These are phyloP conservation scores for Geosiphon pyriformis DNA, from an alignment of 192 early-diverging fungal genomes.

Conservation along the genomic window DNA sequence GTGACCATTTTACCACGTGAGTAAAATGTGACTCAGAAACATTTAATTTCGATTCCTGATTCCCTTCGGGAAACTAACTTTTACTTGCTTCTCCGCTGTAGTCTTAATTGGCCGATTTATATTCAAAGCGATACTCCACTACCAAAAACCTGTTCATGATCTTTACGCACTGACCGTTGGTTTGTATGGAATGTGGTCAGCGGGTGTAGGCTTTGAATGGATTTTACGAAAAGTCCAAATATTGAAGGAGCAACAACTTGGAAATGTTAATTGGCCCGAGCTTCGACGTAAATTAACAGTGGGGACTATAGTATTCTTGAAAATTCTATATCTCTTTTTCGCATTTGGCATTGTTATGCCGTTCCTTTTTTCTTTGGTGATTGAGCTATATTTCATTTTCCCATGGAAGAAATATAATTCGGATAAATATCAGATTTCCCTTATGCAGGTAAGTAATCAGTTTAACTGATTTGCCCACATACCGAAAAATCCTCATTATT, in stretches of 20 bases:
- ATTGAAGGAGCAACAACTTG: conserved; percentile 9
- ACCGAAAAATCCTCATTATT: too few species aligned
- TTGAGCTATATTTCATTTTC: conserved; percentile 69
- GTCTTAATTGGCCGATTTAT: conserved; percentile 55
- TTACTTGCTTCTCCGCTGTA: conserved; percentile 25
- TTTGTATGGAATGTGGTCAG: conserved; percentile 41
- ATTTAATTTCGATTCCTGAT: too few species aligned
- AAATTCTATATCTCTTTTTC: conserved; percentile 46
- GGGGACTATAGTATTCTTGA: conserved; percentile 28
- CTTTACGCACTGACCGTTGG: conserved; percentile 72
- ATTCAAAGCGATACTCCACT: conserved; percentile 39
- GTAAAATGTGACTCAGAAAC: too few species aligned
- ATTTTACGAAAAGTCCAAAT: conserved; percentile 21
- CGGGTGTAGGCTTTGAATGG: conserved; percentile 33
- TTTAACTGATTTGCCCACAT: too few species aligned
- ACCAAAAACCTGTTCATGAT: conserved; percentile 65
- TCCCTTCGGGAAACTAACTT: too few species aligned
- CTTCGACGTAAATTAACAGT: conserved; percentile 17
- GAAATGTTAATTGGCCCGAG: conserved; percentile 13
- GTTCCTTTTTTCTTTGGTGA: conserved; percentile 56
- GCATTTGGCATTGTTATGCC: conserved; percentile 65
- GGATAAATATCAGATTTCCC: conserved; percentile 22
- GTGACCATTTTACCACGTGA: conserved; percentile 43
- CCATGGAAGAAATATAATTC: conserved; percentile 43
- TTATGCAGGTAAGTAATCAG: conserved; percentile 35